Conservation (phyloP, 441 rosid species). For the Theobroma grandiflorum region DNA sequence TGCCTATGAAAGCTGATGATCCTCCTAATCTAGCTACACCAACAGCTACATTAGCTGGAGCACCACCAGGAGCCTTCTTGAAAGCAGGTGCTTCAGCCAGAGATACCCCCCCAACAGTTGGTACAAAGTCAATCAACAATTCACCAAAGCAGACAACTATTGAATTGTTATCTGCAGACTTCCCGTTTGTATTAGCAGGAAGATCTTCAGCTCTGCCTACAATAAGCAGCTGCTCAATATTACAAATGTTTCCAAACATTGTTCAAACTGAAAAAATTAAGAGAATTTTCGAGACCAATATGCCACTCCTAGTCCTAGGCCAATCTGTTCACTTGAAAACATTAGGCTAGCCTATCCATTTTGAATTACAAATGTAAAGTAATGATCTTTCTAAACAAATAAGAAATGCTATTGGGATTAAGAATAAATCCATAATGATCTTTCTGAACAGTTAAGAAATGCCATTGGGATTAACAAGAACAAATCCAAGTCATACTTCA, state of each 20-base stretch:
- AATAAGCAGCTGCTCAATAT: conserved; percentile 25
- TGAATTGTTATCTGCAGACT: conserved; percentile 33
- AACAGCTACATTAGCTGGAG: conserved; percentile 99
- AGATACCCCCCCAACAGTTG: conserved; percentile 88
- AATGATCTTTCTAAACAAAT: not conserved
- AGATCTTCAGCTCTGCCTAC: conserved; percentile 55
- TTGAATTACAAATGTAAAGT: not conserved
- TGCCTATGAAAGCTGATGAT: conserved; percentile 94
- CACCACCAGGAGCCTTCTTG: conserved; percentile 99
- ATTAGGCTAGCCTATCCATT: conserved; percentile 6
- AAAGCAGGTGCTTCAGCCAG: conserved; percentile 98
- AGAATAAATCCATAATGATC: not conserved
- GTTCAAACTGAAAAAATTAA: not conserved
- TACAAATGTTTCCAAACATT: conserved; percentile 17
- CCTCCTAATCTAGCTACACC: conserved; percentile 91
- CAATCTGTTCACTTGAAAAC: not conserved
- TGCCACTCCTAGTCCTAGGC: conserved; percentile 3
- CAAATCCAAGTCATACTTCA: not conserved
- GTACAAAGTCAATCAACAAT: conserved; percentile 96
- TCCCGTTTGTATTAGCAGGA: conserved; percentile 33
- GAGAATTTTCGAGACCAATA: not conserved
- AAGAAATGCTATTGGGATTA: not conserved
- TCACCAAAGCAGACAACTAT: conserved; percentile 94
- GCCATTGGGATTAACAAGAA: not conserved
- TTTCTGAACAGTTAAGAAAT: not conserved